These are phyloP conservation scores for Podaxis sp. DNA, from an alignment of 768 basidiomycete species.

Conservation along the genomic window DNA sequence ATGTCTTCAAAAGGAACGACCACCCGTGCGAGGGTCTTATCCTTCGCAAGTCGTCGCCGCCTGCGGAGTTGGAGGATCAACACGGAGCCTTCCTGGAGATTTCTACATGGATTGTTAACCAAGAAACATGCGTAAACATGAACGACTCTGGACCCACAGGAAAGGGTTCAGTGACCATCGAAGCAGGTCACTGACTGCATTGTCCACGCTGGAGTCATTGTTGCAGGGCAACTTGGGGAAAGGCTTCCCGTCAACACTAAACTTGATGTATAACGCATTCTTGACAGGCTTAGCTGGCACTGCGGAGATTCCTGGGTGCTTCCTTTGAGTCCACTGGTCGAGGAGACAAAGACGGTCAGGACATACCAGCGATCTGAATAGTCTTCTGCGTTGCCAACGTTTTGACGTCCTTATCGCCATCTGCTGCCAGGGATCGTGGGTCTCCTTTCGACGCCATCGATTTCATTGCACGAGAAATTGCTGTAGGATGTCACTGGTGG, in stretches of 20 bases:
- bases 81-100: slow-evolving; percentile 3
- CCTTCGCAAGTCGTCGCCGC: slow-evolving; percentile 13
- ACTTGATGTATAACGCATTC: slow-evolving; percentile 12
- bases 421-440: neutral
- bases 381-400: neutral
- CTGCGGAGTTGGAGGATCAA: slow-evolving; percentile 15
- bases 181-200: neutral
- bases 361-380: neutral
- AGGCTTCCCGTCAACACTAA: slow-evolving; percentile 14
- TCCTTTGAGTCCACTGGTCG: neutral
- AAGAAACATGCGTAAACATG: neutral
- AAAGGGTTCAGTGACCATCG: slow-evolving; percentile 17
- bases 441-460: neutral
- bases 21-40: slow-evolving; percentile 7
- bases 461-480: neutral
- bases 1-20: slow-evolving; percentile 4
- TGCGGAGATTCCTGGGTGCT: slow-evolving; percentile 12
- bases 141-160: slow-evolving; percentile 5
- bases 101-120: neutral
- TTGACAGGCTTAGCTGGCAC: neutral
- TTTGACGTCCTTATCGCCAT: neutral
- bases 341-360: neutral
- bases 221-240: slow-evolving; percentile 13
- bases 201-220: slow-evolving; percentile 6
- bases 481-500: neutral